Base-by-base conservation (phyloP, 495 filamentous ascomycete genomes). In the Penicillium psychrofluorescens region DNA sequence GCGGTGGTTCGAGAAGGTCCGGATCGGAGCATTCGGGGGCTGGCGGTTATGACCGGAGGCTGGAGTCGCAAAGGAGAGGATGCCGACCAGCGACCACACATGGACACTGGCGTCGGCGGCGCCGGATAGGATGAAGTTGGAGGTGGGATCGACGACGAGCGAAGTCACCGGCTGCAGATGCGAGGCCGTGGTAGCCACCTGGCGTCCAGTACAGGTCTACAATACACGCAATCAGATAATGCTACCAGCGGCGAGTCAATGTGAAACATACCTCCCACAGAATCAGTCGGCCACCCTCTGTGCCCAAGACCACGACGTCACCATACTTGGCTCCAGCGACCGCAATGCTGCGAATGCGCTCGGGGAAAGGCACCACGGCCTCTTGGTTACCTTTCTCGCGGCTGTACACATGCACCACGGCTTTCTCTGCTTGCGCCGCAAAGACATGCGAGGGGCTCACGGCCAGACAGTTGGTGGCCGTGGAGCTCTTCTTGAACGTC, bases 401-500 rank as follows among this genome's bases (percentile, higher is more conserved):
- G 41, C 77, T 86, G 59, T 95, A 97, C 41, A 98, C 86, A 67
- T 96, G 88, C 6, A 98, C 73, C 28, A 94, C 83, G 1, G 89
- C 88, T 63, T 96, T 97, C 32, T 88, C 90, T 11, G 79, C 76
- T 58, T 98, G 92, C 7, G 86, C 91, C 2, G 91, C 81, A 55
- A 94, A 98, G 30, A 97, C 75, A 59, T 98, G 92, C 14, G 83
- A 82, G 33, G 80, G 72, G 58, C 78, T 95, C 45, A 88, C 76
- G 29, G 87, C 92, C 22, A 98, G 67, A 48, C 86, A 83, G 63
- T 90, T 87, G 36, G 76, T 67, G 15, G 81, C 70, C 7, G 85
- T 83, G 29, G 87, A 88, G 68, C 86, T 95, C 70, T 95, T 95
- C 76, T 95, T 97, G 77, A 95, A 94, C 49, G 79, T 79, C 46